Base-by-base conservation (phyloP, 164 flowering plant species). In the Pachysandra terminalis region DNA sequence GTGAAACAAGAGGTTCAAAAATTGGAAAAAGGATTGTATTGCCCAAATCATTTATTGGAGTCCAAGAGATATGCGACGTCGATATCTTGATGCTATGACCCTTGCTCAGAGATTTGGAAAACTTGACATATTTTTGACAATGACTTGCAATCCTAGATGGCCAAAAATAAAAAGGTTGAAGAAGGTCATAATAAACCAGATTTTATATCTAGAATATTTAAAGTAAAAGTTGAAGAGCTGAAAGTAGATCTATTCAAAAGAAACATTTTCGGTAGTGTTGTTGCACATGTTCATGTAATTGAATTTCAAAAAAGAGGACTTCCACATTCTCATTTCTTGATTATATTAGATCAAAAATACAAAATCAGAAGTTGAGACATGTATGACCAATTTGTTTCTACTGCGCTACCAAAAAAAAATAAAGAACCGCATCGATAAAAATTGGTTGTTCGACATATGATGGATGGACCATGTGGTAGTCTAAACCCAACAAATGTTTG, bases 131-230 rank as follows among this genome's bases (percentile, higher is more conserved):
- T 78, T 78, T 19, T 23, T 77, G 0, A 75, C 74, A 19, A 59
- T 75, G 56, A 76, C 75, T 13, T 80, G 74, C 48, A 80, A 77
- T 21, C 57, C 73, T 12, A 9, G 25, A 0, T 73, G 69, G 75
- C 14, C 22, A 9, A 62, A 71, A 8, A 75, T 72, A 51, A 2
- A 4, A 27, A 25, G 2, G 28, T 62, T 0, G 58, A 75, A 40
- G 25, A 37, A n/a, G n/a, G n/a, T n/a, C n/a, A n/a, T n/a, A 35
- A 22, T 62, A 7, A 66, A 15, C 71, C 75, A 9, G 77, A 75
- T 65, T 40, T 79, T 19, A 19, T 62, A 1, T 0, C 52, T n/a
- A 48, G 75, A 19, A 12, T 75, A 3, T 78, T 69, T 63, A 19
- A n/a, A n/a, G n/a, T n/a, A n/a, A n/a, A n/a, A n/a, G n/a, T n/a